Percentiles rank a stretch among this genome's conserved stretches.
These are phyloP conservation scores for Cordyceps fumosorosea DNA, from an alignment of 2,329 filamentous ascomycete species.

Conservation along the genomic window DNA sequence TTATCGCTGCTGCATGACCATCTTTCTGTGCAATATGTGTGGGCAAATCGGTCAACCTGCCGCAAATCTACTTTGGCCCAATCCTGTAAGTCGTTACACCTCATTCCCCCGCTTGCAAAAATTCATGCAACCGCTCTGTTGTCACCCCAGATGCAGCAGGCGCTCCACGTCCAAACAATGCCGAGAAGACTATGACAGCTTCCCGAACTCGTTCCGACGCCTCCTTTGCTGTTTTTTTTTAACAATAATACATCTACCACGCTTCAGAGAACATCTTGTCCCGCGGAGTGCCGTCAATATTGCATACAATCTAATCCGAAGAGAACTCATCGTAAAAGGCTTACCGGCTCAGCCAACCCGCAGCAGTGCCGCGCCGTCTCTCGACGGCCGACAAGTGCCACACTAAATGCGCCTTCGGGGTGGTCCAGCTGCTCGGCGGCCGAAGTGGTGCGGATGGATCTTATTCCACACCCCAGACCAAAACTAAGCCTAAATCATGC, in stretches of 20 bases:
- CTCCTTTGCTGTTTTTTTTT: neutral
- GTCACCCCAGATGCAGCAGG: neutral
- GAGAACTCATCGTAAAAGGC: neutral
- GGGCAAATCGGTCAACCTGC: neutral
- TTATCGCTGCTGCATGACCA: conserved; percentile 1
- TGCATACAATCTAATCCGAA: neutral
- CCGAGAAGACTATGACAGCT: neutral
- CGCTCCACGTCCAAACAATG: neutral
- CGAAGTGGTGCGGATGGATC: conserved; percentile 13
- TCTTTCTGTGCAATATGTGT: neutral
- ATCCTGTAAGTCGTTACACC: neutral
- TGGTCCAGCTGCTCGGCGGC: conserved; percentile 9
- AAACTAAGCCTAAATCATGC: conserved; percentile 9
- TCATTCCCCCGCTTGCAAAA: neutral
- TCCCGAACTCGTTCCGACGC: neutral
- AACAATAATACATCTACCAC: neutral
- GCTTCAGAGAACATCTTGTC: neutral
- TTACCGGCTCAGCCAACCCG: conserved; percentile 1
- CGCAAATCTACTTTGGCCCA: neutral
- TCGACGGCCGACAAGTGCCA: neutral
- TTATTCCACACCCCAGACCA: conserved; percentile 9
- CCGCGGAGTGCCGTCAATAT: neutral
- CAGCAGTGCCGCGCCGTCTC: conserved; percentile 3
- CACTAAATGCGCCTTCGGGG: conserved; percentile 8
- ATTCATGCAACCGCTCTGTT: neutral